Percentiles rank a stretch among this genome's conserved stretches.
Conservation (phyloP, 768 basidiomycete genomes). For the Fibroporia radiculosa region DNA sequence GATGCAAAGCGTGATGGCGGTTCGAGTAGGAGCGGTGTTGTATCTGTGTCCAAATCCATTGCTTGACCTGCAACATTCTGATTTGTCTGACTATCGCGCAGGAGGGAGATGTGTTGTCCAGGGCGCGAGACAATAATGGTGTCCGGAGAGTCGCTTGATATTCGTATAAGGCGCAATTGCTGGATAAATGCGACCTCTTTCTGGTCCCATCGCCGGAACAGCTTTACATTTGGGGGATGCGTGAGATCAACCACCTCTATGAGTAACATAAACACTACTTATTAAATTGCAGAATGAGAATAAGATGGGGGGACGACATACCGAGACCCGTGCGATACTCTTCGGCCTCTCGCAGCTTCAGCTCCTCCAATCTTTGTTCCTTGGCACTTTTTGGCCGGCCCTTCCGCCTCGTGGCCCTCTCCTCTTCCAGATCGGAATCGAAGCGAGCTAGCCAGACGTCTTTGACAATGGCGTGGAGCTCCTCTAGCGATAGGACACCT, state of each 20-base stretch:
- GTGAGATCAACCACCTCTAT: slow-evolving; percentile 78
- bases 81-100: neutral
- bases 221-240: slow-evolving; percentile 54
- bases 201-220: slow-evolving; percentile 77
- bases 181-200: slow-evolving; percentile 64
- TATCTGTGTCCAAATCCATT: slow-evolving; percentile 24
- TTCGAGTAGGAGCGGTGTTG: slow-evolving; percentile 21
- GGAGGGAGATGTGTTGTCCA: slow-evolving; percentile 45
- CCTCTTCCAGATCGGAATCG: slow-evolving; percentile 55
- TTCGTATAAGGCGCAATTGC: slow-evolving; percentile 67
- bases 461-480: slow-evolving; percentile 55
- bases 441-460: slow-evolving; percentile 71
- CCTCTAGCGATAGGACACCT: slow-evolving; percentile 47
- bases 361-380: slow-evolving; percentile 62
- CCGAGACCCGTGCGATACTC: slow-evolving; percentile 78
- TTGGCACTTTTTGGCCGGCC: slow-evolving; percentile 69
- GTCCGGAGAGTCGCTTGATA: slow-evolving; percentile 49
- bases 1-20: slow-evolving; percentile 27
- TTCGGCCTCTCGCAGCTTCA: slow-evolving; percentile 61
- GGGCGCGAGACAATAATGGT: slow-evolving; percentile 45
- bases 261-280: slow-evolving; percentile 3
- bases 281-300: slow-evolving; percentile 2
- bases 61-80: slow-evolving; percentile 7
- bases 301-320: slow-evolving; percentile 26
- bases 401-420: slow-evolving; percentile 54